These are phyloP conservation scores for Podospora bellae-mahoneyi DNA, from an alignment of 495 filamentous ascomycete genomes.

Conservation along the genomic window DNA sequence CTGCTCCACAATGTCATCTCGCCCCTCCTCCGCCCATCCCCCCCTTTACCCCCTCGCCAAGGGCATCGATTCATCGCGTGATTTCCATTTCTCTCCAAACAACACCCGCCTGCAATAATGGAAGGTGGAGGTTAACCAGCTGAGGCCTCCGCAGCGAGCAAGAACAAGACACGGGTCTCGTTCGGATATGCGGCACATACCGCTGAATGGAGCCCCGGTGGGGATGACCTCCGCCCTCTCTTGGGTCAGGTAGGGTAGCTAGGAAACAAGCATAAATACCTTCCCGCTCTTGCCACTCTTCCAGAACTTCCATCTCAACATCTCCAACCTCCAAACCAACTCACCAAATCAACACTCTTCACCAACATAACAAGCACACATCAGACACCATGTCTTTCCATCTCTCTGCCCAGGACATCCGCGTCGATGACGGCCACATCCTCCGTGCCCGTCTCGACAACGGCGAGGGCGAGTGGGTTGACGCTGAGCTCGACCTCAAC, in stretches of 20 bases:
- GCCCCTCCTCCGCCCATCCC: constrained; percentile 5
- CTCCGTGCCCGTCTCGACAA: constrained; percentile 36
- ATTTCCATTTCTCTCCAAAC: constrained; percentile 3
- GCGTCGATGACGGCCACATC: constrained; percentile 43
- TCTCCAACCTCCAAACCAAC: not conserved
- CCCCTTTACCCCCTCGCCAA: constrained; percentile 20
- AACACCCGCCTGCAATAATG: not conserved
- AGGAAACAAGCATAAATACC: constrained; percentile 16
- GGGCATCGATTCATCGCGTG: constrained; percentile 6
- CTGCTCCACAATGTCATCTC: not conserved
- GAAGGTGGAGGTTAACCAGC: not conserved
- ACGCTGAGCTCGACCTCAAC: constrained; percentile 44
- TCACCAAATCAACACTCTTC: not conserved
- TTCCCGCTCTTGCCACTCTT: not conserved
- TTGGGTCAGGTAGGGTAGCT: not conserved
- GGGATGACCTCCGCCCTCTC: not conserved
- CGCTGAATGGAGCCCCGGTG: not conserved
- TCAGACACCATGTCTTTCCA: constrained; percentile 42
- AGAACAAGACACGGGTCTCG: not conserved
- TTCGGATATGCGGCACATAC: constrained; percentile 11
- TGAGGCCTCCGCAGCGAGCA: constrained; percentile 10
- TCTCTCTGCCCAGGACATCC: constrained; percentile 34
- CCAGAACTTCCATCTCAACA: not conserved
- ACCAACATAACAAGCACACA: not conserved
- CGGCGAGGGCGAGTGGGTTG: constrained; percentile 30